These are phyloP conservation scores for Sonneratia alba DNA, from an alignment of 345 rosid species.

Conservation along the genomic window DNA sequence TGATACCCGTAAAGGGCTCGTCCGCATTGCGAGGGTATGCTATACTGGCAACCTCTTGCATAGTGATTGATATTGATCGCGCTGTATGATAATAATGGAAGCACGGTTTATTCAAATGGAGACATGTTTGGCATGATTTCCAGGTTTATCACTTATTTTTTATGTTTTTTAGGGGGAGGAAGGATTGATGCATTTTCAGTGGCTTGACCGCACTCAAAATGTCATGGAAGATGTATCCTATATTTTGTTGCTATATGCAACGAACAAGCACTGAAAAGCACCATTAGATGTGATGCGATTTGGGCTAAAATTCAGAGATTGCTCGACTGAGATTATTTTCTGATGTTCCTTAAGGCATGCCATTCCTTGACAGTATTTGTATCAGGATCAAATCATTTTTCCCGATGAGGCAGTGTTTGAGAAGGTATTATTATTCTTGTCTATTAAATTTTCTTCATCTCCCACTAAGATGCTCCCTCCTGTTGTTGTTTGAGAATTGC, in stretches of 20 bases:
- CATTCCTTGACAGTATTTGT: constrained; percentile 36
- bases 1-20: constrained; percentile 81
- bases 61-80: not conserved
- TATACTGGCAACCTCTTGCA: not conserved
- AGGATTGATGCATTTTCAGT: constrained; percentile 84
- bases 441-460: not conserved
- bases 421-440: constrained; percentile 41
- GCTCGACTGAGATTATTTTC: not conserved
- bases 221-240: constrained; percentile 85
- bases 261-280: not conserved
- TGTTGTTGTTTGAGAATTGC: not conserved
- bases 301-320: not conserved
- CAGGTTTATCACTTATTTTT: not conserved
- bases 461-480: not conserved
- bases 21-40: constrained; percentile 69
- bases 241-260: constrained; percentile 6
- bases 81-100: not conserved
- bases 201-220: constrained; percentile 73
- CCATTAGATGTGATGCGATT: not conserved
- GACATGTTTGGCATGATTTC: not conserved
- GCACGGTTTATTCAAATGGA: not conserved
- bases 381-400: constrained; percentile 83
- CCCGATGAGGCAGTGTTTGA: constrained; percentile 94
- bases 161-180: constrained; percentile 55
- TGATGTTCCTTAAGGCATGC: constrained; percentile 12